Evolutionary conservation across 208 protist species (phyloP).

Genomic region (Trypanosoma avium): DNA sequence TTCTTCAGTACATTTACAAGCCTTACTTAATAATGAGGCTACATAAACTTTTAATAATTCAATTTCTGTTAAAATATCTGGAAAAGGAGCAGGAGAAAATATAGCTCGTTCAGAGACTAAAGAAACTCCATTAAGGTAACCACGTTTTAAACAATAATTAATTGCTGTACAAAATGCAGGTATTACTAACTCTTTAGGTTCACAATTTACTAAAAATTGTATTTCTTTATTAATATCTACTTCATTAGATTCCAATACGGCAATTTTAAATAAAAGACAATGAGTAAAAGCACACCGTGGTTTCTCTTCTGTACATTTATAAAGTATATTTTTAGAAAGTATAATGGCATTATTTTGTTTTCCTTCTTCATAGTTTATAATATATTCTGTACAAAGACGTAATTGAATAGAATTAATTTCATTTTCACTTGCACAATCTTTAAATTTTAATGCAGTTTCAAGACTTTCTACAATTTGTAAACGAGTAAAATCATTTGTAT

Average conservation of each 20-base stretch:
- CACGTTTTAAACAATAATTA: slow-evolving; percentile 23
- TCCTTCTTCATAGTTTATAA: neutral
- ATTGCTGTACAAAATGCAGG: slow-evolving; percentile 27
- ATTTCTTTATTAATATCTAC: slow-evolving; percentile 19
- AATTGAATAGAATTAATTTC: slow-evolving; percentile 22
- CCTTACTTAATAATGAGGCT: slow-evolving; percentile 15
- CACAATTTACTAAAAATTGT: slow-evolving; percentile 12
- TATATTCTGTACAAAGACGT: slow-evolving; percentile 23
- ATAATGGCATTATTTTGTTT: neutral
- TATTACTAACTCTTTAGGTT: slow-evolving; percentile 22
- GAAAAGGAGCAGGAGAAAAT: slow-evolving; percentile 2
- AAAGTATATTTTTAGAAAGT: slow-evolving; percentile 14
- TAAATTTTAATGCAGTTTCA: slow-evolving; percentile 20
- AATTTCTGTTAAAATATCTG: slow-evolving; percentile 17
- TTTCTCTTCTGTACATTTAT: slow-evolving; percentile 8
- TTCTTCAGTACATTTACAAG: slow-evolving; percentile 12
- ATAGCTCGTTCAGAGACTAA: slow-evolving; percentile 13
- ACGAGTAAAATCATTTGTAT: slow-evolving; percentile 11
- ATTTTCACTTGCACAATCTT: slow-evolving; percentile 28
- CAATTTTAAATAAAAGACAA: slow-evolving; percentile 25
- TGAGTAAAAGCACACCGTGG: slow-evolving; percentile 25
- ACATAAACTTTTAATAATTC: slow-evolving; percentile 27
- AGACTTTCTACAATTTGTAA: slow-evolving; percentile 17
- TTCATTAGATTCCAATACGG: slow-evolving; percentile 22
- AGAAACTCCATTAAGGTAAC: slow-evolving; percentile 15